Conservation (phyloP, 495 filamentous ascomycete genomes). For the Podospora pseudocomata region DNA sequence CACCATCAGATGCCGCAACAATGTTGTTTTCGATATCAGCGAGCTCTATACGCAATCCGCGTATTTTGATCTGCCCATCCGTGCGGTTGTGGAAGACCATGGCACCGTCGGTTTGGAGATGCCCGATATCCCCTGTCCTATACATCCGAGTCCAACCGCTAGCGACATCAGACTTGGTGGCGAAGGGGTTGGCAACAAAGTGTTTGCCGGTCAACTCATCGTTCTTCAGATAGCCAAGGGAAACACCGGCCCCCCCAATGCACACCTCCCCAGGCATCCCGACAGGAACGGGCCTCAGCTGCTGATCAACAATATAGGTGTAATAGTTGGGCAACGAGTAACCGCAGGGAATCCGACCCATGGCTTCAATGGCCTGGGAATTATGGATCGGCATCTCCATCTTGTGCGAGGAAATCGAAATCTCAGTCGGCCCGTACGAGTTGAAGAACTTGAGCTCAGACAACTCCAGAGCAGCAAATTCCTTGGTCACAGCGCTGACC, state of each 20-base stretch:
- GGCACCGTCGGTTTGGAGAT: conserved; percentile 34
- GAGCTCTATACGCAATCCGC: conserved; percentile 52
- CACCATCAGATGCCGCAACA: conserved; percentile 25
- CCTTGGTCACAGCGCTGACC: not conserved
- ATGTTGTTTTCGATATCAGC: conserved; percentile 45
- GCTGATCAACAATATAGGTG: conserved; percentile 51
- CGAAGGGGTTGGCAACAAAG: conserved; percentile 38
- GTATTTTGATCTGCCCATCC: conserved; percentile 49
- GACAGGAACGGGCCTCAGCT: conserved; percentile 22
- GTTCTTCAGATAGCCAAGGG: conserved; percentile 41
- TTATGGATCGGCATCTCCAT: too few species aligned
- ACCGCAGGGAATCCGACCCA: too few species aligned
- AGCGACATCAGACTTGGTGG: not conserved
- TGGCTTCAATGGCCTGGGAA: too few species aligned
- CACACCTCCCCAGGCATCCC: conserved; percentile 38
- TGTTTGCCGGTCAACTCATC: conserved; percentile 29
- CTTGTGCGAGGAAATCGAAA: conserved; percentile 9
- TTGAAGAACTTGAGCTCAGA: conserved; percentile 24
- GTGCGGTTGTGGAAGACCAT: conserved; percentile 42
- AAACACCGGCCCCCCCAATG: conserved; percentile 38
- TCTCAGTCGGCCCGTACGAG: conserved; percentile 37
- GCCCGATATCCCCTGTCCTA: conserved; percentile 42
- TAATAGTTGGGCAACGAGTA: too few species aligned
- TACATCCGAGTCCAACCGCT: conserved; percentile 35
- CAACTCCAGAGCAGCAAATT: too few species aligned